These are phyloP conservation scores for Chlamydomonas schloesseri DNA, from an alignment of 139 green algal genomes.

Conservation along the genomic window DNA sequence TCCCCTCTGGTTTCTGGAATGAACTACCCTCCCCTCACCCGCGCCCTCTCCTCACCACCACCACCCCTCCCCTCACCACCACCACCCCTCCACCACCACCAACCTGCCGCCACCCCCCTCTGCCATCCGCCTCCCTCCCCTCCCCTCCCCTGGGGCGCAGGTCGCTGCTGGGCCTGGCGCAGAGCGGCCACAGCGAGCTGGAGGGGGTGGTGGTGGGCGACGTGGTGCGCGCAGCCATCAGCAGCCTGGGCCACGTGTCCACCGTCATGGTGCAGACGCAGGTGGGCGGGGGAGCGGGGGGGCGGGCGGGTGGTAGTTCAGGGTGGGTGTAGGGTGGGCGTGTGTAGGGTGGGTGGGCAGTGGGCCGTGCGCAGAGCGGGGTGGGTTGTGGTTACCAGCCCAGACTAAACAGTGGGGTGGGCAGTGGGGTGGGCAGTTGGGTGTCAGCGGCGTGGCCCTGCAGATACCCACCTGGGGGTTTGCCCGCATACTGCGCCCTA, in stretches of 20 bases:
- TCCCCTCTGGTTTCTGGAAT: too few species aligned
- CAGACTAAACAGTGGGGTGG: not conserved
- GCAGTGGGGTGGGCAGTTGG: too few species aligned
- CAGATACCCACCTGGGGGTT: too few species aligned
- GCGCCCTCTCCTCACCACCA: too few species aligned
- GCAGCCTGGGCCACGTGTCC: slow-evolving; percentile 47
- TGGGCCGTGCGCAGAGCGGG: too few species aligned
- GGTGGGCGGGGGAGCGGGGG: not conserved
- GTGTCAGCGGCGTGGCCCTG: too few species aligned
- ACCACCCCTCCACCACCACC: too few species aligned
- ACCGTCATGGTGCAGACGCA: slow-evolving; percentile 65
- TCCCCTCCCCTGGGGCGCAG: slow-evolving; percentile 14
- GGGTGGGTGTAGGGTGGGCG: too few species aligned
- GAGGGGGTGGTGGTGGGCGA: slow-evolving; percentile 54
- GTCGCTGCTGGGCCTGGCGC: slow-evolving; percentile 43
- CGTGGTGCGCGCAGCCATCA: slow-evolving; percentile 45
- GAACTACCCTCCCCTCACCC: too few species aligned
- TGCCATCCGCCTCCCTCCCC: not conserved
- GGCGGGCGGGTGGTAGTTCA: not conserved
- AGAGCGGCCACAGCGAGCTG: slow-evolving; percentile 51
- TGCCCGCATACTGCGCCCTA: too few species aligned
- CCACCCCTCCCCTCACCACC: too few species aligned
- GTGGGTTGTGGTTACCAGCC: too few species aligned
- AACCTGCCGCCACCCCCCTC: not conserved
- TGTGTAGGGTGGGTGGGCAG: not conserved